phyloP scores from a whole-genome alignment of 2,329 filamentous ascomycete genomes.

The Pyricularia pennisetigena region DNA sequence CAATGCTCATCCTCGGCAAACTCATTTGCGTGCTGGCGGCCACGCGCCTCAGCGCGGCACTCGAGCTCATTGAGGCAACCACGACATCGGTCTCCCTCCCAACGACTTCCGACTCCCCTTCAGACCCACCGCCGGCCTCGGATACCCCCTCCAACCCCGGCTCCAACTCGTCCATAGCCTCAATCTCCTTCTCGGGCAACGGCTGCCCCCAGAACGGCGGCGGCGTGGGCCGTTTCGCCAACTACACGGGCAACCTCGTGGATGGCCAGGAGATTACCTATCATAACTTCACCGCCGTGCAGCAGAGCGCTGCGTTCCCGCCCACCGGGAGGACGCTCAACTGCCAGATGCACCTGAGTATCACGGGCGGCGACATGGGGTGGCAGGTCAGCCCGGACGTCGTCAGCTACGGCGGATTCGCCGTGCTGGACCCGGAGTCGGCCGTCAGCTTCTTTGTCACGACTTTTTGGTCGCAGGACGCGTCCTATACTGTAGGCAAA shows the following conservation, averaged over 20 bases:
- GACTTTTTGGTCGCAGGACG: slow-evolving; percentile 36
- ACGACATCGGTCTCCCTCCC: not conserved
- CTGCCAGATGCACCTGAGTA: slow-evolving; percentile 35
- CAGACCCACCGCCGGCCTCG: not conserved
- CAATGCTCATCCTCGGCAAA: not conserved
- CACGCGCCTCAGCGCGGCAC: not conserved
- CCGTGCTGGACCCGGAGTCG: slow-evolving; percentile 31
- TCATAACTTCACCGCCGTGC: slow-evolving; percentile 1
- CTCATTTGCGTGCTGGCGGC: not conserved
- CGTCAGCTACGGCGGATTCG: slow-evolving; percentile 37
- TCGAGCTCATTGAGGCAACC: not conserved
- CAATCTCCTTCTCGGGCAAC: slow-evolving; percentile 26
- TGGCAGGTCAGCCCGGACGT: slow-evolving; percentile 35
- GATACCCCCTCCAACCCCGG: not conserved
- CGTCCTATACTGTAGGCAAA: slow-evolving; percentile 23
- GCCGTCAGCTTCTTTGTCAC: slow-evolving; percentile 34
- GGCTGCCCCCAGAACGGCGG: slow-evolving; percentile 26
- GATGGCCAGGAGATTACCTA: not conserved
- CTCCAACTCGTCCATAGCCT: not conserved
- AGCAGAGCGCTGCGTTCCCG: slow-evolving; percentile 20
- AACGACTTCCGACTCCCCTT: not conserved
- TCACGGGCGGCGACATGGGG: slow-evolving; percentile 31
- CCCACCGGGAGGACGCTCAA: slow-evolving; percentile 30
- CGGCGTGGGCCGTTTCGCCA: not conserved
- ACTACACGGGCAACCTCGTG: not conserved